Conservation (phyloP, 1,139 yeast genomes). For the Starmera stellimalicola region DNA sequence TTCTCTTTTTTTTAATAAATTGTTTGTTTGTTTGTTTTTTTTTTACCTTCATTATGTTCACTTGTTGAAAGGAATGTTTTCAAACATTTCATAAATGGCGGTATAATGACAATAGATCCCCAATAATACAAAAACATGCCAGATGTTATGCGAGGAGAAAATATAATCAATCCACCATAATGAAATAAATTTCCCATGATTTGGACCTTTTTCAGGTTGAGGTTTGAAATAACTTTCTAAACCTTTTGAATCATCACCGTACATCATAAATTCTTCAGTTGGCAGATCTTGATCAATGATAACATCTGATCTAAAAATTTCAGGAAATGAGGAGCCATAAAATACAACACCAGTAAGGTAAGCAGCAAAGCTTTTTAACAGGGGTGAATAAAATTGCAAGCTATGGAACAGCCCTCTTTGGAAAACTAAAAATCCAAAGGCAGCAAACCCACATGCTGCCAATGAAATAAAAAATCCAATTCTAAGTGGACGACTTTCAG, state of each 20-base stretch:
- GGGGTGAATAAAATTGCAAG: conserved; percentile 47
- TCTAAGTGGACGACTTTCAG: conserved; percentile 72
- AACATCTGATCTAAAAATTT: conserved; percentile 68
- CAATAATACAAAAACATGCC: conserved; percentile 87
- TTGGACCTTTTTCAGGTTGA: conserved; percentile 36
- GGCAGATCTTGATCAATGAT: conserved; percentile 24
- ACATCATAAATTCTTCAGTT: conserved; percentile 21
- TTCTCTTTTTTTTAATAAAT: too few relatives aligned
- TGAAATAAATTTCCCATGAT: conserved; percentile 42
- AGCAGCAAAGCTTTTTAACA: conserved; percentile 59
- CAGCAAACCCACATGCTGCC: conserved; percentile 64
- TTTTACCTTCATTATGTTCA: neutral
- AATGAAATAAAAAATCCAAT: conserved; percentile 77
- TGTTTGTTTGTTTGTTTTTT: neutral
- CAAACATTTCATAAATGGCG: conserved; percentile 64
- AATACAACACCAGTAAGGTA: conserved; percentile 78
- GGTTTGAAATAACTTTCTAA: conserved; percentile 43
- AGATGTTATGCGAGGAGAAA: conserved; percentile 74
- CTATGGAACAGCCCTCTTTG: conserved; percentile 50
- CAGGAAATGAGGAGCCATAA: conserved; percentile 86
- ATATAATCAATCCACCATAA: conserved; percentile 82
- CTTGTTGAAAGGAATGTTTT: conserved; percentile 13
- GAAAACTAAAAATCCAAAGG: conserved; percentile 48
- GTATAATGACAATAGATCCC: conserved; percentile 84
- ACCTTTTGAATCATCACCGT: conserved; percentile 22